phyloP scores from a whole-genome alignment of 768 basidiomycete genomes.

The Clavulina sp. region DNA sequence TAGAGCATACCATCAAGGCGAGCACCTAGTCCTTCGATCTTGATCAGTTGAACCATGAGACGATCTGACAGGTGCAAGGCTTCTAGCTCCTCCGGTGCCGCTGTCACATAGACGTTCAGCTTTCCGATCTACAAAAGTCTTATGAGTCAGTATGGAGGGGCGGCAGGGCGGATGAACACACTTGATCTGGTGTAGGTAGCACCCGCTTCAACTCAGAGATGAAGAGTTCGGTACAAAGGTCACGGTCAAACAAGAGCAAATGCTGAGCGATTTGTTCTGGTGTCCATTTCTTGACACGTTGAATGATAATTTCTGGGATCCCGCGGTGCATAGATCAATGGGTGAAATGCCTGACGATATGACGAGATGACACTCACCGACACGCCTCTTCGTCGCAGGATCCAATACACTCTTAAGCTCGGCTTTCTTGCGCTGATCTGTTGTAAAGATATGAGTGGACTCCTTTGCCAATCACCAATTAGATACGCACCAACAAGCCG shows the following conservation, averaged over 20 bases:
- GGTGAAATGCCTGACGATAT: background rate
- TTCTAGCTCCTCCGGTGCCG: constrained; percentile 71
- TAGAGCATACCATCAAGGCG: constrained; percentile 95
- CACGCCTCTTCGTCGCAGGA: constrained; percentile 78
- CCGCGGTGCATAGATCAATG: background rate
- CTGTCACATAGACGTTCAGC: constrained; percentile 73
- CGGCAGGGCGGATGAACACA: constrained; percentile 17
- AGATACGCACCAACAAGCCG: constrained; percentile 56
- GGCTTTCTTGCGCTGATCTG: constrained; percentile 62
- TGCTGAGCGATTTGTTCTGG: constrained; percentile 75
- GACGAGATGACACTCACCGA: constrained; percentile 44
- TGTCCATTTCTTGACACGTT: constrained; percentile 62
- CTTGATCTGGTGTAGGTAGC: constrained; percentile 83
- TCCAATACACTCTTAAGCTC: constrained; percentile 86
- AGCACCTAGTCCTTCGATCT: constrained; percentile 74
- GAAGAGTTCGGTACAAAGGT: constrained; percentile 77
- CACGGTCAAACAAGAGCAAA: constrained; percentile 75
- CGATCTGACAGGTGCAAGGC: constrained; percentile 88
- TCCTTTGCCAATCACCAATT: background rate
- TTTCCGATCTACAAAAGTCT: constrained; percentile 49
- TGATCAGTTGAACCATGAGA: constrained; percentile 91
- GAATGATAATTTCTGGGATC: constrained; percentile 70
- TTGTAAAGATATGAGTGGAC: background rate
- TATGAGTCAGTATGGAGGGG: background rate
- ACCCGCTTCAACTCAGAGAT: constrained; percentile 75